Conservation (phyloP, 1,139 yeast genomes). For the Magnusiomyces ingens region DNA sequence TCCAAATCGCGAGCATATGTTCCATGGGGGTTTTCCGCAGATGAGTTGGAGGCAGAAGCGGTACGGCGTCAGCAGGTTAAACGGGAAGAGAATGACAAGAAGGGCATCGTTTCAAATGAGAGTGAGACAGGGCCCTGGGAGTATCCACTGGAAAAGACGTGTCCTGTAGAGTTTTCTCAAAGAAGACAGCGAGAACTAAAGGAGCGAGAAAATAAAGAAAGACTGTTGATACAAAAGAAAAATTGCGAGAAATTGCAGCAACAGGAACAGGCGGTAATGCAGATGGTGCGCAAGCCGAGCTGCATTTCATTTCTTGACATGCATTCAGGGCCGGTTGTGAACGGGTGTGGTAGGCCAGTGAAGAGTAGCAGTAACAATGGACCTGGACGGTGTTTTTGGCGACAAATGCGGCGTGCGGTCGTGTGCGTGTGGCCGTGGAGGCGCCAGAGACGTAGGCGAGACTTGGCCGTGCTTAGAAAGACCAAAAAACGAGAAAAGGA, state of each 20-base stretch:
- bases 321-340: too few species aligned
- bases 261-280: background rate
- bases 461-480: too few species aligned
- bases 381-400: too few species aligned
- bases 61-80: background rate
- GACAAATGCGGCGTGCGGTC: too few species aligned
- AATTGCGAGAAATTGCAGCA: background rate
- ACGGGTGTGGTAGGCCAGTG: too few species aligned
- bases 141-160: background rate
- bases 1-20: conserved; percentile 3
- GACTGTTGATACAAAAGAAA: background rate
- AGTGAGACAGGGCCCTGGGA: background rate
- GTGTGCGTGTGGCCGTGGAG: too few species aligned
- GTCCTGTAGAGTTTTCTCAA: too few species aligned
- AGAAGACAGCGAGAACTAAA: too few species aligned
- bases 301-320: background rate
- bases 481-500: too few species aligned
- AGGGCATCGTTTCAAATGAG: background rate
- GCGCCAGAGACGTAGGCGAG: background rate
- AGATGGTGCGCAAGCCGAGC: background rate
- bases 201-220: background rate
- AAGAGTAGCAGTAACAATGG: background rate
- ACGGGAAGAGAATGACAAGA: background rate
- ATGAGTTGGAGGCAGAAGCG: background rate
- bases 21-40: conserved; percentile 3